These are phyloP conservation scores for Daldinia decipiens DNA, from an alignment of 495 filamentous ascomycete species.

Conservation along the genomic window DNA sequence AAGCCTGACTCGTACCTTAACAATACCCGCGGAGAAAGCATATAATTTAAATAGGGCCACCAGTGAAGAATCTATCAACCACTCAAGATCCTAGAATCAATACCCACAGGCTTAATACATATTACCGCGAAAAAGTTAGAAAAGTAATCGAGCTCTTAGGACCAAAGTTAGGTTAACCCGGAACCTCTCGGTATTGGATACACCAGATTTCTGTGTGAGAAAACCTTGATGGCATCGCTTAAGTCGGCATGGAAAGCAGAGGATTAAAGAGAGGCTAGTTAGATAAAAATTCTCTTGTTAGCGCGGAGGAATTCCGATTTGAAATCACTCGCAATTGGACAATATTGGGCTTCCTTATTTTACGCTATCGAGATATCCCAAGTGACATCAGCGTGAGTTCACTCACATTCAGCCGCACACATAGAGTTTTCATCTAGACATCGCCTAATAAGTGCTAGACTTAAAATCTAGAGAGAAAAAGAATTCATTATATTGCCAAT, in stretches of 20 bases:
- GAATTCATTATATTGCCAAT: slow-evolving; percentile 19
- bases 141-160: background rate
- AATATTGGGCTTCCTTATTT: background rate
- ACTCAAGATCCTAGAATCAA: background rate
- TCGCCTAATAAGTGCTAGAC: slow-evolving; percentile 13
- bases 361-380: slow-evolving; percentile 2
- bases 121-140: slow-evolving; percentile 6
- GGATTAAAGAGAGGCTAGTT: background rate
- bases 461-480: slow-evolving; percentile 14
- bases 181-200: background rate
- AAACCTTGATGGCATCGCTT: slow-evolving; percentile 8
- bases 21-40: background rate
- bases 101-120: background rate
- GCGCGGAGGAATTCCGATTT: background rate
- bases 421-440: background rate
- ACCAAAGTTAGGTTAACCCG: background rate
- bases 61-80: background rate
- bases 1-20: slow-evolving; percentile 28
- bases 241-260: background rate
- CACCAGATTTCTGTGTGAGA: slow-evolving; percentile 2
- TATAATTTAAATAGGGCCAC: too few species aligned
- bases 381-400: slow-evolving; percentile 1
- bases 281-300: background rate
- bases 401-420: slow-evolving; percentile 1
- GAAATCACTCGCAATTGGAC: background rate